phyloP scores from a whole-genome alignment of 1,284 basidiomycete genomes.

The Moesziomyces sp. region DNA sequence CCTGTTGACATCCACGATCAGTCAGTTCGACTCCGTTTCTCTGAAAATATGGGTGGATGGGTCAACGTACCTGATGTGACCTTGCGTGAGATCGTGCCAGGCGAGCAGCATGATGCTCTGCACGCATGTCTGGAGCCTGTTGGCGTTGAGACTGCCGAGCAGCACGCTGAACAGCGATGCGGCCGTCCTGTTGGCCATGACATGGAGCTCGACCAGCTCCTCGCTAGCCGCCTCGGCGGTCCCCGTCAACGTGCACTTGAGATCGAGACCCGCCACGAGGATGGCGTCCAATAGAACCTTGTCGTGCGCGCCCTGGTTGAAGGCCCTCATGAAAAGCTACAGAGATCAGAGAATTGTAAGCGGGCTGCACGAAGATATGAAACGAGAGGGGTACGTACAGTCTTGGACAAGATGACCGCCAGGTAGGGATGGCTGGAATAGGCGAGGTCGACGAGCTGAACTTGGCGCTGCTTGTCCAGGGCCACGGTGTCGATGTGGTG shows the following conservation, averaged over 20 bases:
- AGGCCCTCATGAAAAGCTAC: conserved; percentile 10
- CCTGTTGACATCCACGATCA: conserved; percentile 1
- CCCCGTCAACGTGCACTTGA: conserved; percentile 1
- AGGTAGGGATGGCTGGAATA: conserved; percentile 40
- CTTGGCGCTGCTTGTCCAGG: neutral
- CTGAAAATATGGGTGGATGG: neutral
- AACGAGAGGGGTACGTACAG: conserved; percentile 8
- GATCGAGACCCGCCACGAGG: conserved; percentile 12
- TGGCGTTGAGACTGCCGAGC: conserved; percentile 6
- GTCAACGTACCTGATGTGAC: conserved; percentile 21
- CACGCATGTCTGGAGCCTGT: conserved; percentile 9
- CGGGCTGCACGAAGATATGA: neutral
- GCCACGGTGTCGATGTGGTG: neutral
- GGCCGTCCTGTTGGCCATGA: neutral
- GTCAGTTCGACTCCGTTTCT: neutral
- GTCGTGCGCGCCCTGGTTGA: conserved; percentile 5
- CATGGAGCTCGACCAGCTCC: conserved; percentile 3
- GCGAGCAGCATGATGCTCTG: conserved; percentile 37
- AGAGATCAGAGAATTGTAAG: neutral
- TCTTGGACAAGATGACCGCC: conserved; percentile 23
- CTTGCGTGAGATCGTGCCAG: conserved; percentile 35
- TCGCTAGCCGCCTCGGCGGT: neutral
- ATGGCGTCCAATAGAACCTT: conserved; percentile 13
- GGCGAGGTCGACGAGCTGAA: conserved; percentile 19
- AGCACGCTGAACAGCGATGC: conserved; percentile 3